Conservation (phyloP, 192 early-diverging fungal genomes). For the Coemansia sp. region DNA sequence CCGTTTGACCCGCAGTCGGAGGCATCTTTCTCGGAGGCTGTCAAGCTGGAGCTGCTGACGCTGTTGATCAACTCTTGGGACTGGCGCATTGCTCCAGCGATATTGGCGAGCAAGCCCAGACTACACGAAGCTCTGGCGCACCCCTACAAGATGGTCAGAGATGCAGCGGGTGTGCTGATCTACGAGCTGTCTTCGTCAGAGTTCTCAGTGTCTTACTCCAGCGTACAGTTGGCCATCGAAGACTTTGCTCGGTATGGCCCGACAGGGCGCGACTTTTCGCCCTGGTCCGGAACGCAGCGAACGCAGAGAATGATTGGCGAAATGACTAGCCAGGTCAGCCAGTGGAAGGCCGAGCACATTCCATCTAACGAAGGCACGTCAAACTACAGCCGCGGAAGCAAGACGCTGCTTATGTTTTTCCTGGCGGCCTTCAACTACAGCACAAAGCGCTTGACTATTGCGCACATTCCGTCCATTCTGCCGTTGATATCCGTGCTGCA, state of each 20-base stretch:
- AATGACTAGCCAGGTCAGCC: conserved; percentile 16
- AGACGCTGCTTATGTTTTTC: conserved; percentile 36
- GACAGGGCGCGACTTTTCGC: conserved; percentile 46
- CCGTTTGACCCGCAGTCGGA: conserved; percentile 69
- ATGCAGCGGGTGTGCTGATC: conserved; percentile 68
- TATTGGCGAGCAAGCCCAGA: conserved; percentile 25
- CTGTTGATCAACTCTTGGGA: conserved; percentile 59
- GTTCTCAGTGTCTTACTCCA: conserved; percentile 57
- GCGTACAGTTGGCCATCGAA: conserved; percentile 42
- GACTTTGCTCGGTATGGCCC: conserved; percentile 38
- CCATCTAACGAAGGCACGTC: conserved; percentile 47
- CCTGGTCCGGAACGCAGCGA: conserved; percentile 32
- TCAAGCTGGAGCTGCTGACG: conserved; percentile 69
- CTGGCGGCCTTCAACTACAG: conserved; percentile 24
- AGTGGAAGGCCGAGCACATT: conserved; percentile 36
- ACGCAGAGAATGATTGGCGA: conserved; percentile 22
- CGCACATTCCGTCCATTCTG: conserved; percentile 23
- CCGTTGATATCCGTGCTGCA: conserved; percentile 33
- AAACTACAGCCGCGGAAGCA: conserved; percentile 47
- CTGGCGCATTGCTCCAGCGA: conserved; percentile 64
- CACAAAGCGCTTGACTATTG: conserved; percentile 26
- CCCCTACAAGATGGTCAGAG: conserved; percentile 89
- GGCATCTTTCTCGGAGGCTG: conserved; percentile 79
- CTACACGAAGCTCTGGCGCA: conserved; percentile 56
- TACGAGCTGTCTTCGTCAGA: conserved; percentile 61